Base-by-base conservation (phyloP, 2,329 filamentous ascomycete species). In the Malbranchea cinnamomea region DNA sequence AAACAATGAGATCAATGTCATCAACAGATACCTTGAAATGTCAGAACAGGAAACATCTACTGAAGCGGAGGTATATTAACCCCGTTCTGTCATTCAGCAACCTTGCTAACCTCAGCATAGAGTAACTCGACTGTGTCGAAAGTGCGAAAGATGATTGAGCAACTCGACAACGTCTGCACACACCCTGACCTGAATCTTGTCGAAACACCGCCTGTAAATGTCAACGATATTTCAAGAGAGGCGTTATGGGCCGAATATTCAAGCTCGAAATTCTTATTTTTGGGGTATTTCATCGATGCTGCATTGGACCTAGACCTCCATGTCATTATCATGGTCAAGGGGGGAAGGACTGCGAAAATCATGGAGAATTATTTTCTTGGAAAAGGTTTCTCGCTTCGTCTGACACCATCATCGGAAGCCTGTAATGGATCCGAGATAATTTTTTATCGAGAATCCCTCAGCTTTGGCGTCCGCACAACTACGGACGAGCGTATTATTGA, bases 241-340 rank as follows among this genome's bases (percentile, higher is more conserved):
- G 54, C 59, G 4, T 44, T 52, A 4, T 62, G 58, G 53, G 59
- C 57, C 4, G 57, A 62, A 32, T 61, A 62, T 37, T 59, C 55
- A 5, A 60, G 59, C 28, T 49, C 57, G 6, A 63, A 63, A 37
- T 63, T 62, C 24, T 42, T 53, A 12, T 51, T 62, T 12, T 45
- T 63, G 4, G 53, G 54, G n/a, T 50, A 56, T 31, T 43, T 62
- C 9, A 47, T 60, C 16, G 49, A 59, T 23, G 36, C 50, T 10
- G 48, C 52, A 15, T 43, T 49, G 2, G 46, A 43, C 13, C 39
- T 33, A 4, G 51, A 57, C 27, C 38, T 56, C 8, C 56, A 60
- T 31, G 34, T 62, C 9, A 46, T 60, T 10, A 41, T 62, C 19
- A 50, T 53, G 36, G 47, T 51, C 4, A 46, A 50, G 37, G 40